phyloP scores from a whole-genome alignment of 2,329 filamentous ascomycete genomes.

The Lizonia empirigonia region DNA sequence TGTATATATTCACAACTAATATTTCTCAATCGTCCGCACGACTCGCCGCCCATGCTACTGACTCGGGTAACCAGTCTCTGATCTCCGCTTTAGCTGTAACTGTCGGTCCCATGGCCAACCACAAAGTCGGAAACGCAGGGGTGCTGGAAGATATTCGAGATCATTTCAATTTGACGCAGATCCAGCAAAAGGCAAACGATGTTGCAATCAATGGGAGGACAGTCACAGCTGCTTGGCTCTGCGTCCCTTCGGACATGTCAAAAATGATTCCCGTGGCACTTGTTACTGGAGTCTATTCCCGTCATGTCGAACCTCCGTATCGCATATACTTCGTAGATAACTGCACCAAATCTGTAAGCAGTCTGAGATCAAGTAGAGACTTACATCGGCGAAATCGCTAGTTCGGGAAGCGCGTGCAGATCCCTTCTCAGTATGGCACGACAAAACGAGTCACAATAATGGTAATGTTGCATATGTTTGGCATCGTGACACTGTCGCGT shows the following conservation, averaged over 20 bases:
- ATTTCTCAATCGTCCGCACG: neutral
- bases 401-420: neutral
- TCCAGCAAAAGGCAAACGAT: neutral
- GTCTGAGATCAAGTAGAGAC: neutral
- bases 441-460: neutral
- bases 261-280: neutral
- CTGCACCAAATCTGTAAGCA: no score
- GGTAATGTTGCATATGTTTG: neutral
- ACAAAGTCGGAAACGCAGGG: neutral
- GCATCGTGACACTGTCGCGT: slow-evolving; percentile 3
- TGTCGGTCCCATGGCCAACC: neutral
- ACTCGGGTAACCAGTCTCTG: neutral
- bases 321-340: no score
- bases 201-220: neutral
- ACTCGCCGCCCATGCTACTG: neutral
- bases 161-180: neutral
- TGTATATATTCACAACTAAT: slow-evolving; percentile 12
- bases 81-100: neutral
- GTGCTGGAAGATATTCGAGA: neutral
- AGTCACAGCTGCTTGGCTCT: neutral
- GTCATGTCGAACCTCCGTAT: no score
- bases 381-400: neutral
- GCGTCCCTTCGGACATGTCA: neutral
- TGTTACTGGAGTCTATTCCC: neutral
- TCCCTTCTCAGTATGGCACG: neutral